Evolutionary conservation across 495 filamentous ascomycete species (phyloP), one percentile per base, ranked within the genome.

Genomic region (Penicillium angulare): DNA sequence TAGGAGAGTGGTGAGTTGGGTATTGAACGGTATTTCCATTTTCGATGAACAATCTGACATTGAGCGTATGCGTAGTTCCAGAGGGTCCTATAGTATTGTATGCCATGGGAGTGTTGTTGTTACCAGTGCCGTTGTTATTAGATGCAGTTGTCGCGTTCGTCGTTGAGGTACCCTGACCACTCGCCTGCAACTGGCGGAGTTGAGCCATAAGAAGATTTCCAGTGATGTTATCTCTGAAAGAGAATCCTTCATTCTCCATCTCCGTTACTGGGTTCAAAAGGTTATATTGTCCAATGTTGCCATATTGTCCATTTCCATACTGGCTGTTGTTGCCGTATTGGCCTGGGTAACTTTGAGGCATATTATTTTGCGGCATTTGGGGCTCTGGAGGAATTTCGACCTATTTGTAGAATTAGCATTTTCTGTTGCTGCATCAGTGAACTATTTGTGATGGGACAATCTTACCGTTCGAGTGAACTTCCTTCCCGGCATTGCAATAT

Each of bases 401-500:
- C 38, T 41, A n/a, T 15, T 17, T 18, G 7, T 9, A 18, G 9
- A 13, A 8, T 38, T 20, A 38, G 34, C 34, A 20, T 13, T 5
- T 35, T 35, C n/a, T n/a, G n/a, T n/a, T n/a, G n/a, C n/a, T n/a
- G n/a, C n/a, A n/a, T n/a, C n/a, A n/a, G n/a, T n/a, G n/a, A n/a
- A n/a, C n/a, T n/a, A n/a, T n/a, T n/a, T n/a, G n/a, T n/a, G n/a
- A 38, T 24, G 3, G 17, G 12, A 13, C 17, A 1, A 21, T 58
- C 64, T 48, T 61, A 71, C 64, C 53, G 52, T 58, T 18, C 61
- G 57, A 1, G 63, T 49, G 43, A 55, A 65, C 34, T 61, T 68
- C 42, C 70, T 58, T 7, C 73, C 71, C 2, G 71, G 67, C 68
- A 76, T 69, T 13, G 67, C 57, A 13, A 74, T 68, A 49, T 74